A percentile compares a stretch with the other conserved stretches of the same genome.
phyloP scores from a whole-genome alignment of 495 filamentous ascomycete genomes.

The Annulohypoxylon moriforme region DNA sequence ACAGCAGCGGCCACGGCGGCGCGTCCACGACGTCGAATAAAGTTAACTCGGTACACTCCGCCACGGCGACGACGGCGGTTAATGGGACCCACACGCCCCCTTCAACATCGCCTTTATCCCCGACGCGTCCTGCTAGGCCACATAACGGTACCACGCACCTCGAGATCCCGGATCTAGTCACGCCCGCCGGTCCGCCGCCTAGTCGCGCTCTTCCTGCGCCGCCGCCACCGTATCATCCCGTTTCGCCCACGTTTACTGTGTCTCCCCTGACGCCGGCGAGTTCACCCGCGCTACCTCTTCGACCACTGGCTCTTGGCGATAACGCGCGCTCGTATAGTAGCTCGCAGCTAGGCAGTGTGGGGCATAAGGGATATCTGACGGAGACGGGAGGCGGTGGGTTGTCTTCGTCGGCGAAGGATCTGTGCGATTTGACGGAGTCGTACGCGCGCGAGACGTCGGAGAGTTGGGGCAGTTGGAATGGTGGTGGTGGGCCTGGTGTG shows the following conservation, averaged over 20 bases:
- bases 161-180: conserved; percentile 49
- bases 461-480: conserved; percentile 50
- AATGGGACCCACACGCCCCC: conserved; percentile 17
- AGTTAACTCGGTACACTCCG: conserved; percentile 22
- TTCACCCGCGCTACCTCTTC: background rate
- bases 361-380: background rate
- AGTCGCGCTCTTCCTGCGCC: conserved; percentile 47
- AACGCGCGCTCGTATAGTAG: background rate
- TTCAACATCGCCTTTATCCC: conserved; percentile 32
- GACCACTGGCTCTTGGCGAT: background rate
- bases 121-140: conserved; percentile 47
- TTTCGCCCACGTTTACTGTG: conserved; percentile 42
- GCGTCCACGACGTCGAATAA: conserved; percentile 38
- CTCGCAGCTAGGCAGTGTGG: background rate
- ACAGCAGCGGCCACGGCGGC: conserved; percentile 33
- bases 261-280: conserved; percentile 32
- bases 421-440: conserved; percentile 40
- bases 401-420: conserved; percentile 35
- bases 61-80: conserved; percentile 26
- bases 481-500: conserved; percentile 44
- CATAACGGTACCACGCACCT: conserved; percentile 41
- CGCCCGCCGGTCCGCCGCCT: conserved; percentile 49
- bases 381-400: background rate
- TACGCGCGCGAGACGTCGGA: conserved; percentile 42
- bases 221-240: conserved; percentile 41